Conservation (phyloP, 306 rosid species). For the Carpinus viminea region DNA sequence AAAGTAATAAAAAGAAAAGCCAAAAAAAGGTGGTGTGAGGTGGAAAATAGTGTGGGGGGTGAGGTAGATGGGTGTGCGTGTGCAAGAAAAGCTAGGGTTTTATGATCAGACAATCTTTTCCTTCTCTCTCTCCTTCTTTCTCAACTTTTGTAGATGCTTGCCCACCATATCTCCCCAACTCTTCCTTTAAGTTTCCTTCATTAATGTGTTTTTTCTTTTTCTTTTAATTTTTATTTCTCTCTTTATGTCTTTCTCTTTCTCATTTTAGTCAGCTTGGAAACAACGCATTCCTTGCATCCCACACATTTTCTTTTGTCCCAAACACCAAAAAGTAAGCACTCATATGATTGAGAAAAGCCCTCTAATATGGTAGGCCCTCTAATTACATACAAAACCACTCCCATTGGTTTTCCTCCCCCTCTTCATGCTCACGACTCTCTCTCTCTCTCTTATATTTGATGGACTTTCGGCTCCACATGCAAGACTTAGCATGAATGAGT, state of each 20-base stretch:
- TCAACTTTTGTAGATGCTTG: slow-evolving; percentile 58
- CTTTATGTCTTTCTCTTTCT: background rate
- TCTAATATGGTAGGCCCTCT: slow-evolving; percentile 53
- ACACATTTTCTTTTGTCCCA: slow-evolving; percentile 46
- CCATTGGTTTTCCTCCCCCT: slow-evolving; percentile 26
- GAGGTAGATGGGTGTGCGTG: slow-evolving; percentile 46
- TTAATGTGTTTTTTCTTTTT: slow-evolving; percentile 5
- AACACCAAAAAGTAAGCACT: slow-evolving; percentile 61
- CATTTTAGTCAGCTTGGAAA: slow-evolving; percentile 69
- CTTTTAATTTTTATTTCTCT: slow-evolving; percentile 1
- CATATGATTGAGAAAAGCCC: slow-evolving; percentile 56
- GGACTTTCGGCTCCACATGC: slow-evolving; percentile 51
- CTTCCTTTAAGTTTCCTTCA: slow-evolving; percentile 30
- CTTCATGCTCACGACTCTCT: slow-evolving; percentile 34
- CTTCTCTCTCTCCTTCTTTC: slow-evolving; percentile 27
- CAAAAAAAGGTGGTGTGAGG: slow-evolving; percentile 38
- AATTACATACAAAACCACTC: slow-evolving; percentile 35
- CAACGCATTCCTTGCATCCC: slow-evolving; percentile 70
- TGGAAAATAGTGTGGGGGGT: slow-evolving; percentile 42
- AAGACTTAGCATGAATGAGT: slow-evolving; percentile 42
- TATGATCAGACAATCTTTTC: slow-evolving; percentile 51
- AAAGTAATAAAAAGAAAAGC: slow-evolving; percentile 47
- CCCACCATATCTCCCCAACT: slow-evolving; percentile 60
- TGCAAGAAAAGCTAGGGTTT: slow-evolving; percentile 43
- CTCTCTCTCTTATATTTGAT: slow-evolving; percentile 21